phyloP scores from a whole-genome alignment of 371 early-diverging fungal species.

The Rhizomucor pusillus region DNA sequence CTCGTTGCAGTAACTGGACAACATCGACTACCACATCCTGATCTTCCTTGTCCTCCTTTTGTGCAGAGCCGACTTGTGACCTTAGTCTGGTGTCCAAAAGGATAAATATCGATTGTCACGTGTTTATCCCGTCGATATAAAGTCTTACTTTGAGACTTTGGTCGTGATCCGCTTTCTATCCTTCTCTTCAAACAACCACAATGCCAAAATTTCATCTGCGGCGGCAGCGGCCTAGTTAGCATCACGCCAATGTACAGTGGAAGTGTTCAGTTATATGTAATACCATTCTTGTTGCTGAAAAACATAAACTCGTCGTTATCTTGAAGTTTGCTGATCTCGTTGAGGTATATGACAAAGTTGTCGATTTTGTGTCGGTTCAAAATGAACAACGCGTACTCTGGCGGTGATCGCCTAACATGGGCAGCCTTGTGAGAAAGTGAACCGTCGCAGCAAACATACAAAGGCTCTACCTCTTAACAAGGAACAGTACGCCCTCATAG shows the following conservation, averaged over 20 bases:
- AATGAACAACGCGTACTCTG: conserved; percentile 61
- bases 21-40: not conserved
- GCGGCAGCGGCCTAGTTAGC: conserved; percentile 36
- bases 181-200: conserved; percentile 72
- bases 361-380: conserved; percentile 70
- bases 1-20: conserved; percentile 9
- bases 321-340: conserved; percentile 60
- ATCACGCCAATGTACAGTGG: too few relatives aligned
- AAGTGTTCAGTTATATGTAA: too few relatives aligned
- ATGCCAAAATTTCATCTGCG: conserved; percentile 55
- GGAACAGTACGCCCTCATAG: conserved; percentile 67
- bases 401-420: conserved; percentile 32
- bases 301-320: conserved; percentile 68
- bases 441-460: not conserved
- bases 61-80: too few relatives aligned
- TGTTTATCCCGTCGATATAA: not conserved
- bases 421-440: not conserved
- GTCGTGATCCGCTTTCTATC: conserved; percentile 59
- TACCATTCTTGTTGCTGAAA: conserved; percentile 45
- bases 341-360: conserved; percentile 57
- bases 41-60: too few relatives aligned
- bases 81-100: too few relatives aligned
- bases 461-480: conserved; percentile 46
- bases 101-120: not conserved
- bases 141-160: not conserved